A percentile compares a stretch with the other conserved stretches of the same genome.
Conservation (phyloP, 2,329 filamentous ascomycete species). For the Metarhizium rileyi region DNA sequence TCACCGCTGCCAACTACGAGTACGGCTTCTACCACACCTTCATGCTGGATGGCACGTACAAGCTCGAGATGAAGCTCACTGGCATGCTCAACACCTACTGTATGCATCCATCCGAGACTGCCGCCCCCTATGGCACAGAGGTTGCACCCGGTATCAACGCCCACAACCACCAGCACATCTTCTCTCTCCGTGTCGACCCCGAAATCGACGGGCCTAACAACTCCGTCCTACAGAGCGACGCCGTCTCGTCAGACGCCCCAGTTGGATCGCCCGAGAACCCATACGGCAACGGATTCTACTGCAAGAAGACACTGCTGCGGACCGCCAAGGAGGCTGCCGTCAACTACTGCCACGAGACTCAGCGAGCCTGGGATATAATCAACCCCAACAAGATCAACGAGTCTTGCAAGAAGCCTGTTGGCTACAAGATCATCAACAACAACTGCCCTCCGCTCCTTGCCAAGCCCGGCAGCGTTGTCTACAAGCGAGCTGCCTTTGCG, state of each 20-base stretch:
- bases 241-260: slow-evolving; percentile 47
- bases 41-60: slow-evolving; percentile 56
- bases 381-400: slow-evolving; percentile 32
- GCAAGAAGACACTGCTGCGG: slow-evolving; percentile 16
- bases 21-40: slow-evolving; percentile 34
- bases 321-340: slow-evolving; percentile 14
- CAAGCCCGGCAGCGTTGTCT: slow-evolving; percentile 28
- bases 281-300: slow-evolving; percentile 64
- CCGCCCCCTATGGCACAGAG: slow-evolving; percentile 47
- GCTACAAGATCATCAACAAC: slow-evolving; percentile 35
- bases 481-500: slow-evolving; percentile 30
- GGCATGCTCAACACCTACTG: slow-evolving; percentile 33
- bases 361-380: slow-evolving; percentile 23
- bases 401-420: slow-evolving; percentile 31
- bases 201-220: slow-evolving; percentile 53
- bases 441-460: slow-evolving; percentile 38
- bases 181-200: slow-evolving; percentile 56
- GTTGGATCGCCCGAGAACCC: slow-evolving; percentile 60
- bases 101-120: slow-evolving; percentile 28
- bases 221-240: slow-evolving; percentile 62
- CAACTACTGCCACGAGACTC: slow-evolving; percentile 19
- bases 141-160: slow-evolving; percentile 53
- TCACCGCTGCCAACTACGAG: slow-evolving; percentile 58
- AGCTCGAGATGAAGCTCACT: slow-evolving; percentile 43
- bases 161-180: slow-evolving; percentile 63